Base-by-base conservation (phyloP, 1,284 basidiomycete genomes). In the Naganishia liquefaciens region DNA sequence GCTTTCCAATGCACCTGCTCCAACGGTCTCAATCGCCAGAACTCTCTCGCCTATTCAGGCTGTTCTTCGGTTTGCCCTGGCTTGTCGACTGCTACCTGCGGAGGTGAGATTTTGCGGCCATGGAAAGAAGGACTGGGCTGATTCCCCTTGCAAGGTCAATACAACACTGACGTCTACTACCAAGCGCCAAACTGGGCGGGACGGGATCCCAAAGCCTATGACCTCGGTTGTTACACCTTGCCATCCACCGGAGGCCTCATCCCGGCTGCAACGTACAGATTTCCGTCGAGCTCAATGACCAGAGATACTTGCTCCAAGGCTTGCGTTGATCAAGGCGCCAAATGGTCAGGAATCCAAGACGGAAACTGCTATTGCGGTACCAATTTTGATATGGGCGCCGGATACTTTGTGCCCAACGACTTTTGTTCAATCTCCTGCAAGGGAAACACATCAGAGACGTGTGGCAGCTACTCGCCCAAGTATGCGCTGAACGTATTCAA, bases 261-360 rank as follows among this genome's bases (percentile, higher is more conserved):
- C 21, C 33, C 33, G 25, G 28, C 42, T 25, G 40, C 55, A 2
- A 28, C 43, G 27, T 66, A 68, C 63, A 54, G 63, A 10, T 70
- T 61, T 67, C 63, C 63, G 9, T 64, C 68, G 27, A 27, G 19
- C 27, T n/a, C 62, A 15, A 71, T 73, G 69, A 72, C 73, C 0
- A 52, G 60, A 15, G 42, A 61, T 15, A 19, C 47, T 6, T 73
- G 72, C 53, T 42, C 51, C 2, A 39, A 62, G 4, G 53, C 67
- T 2, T 74, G 72, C 67, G 28, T 53, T 33, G 54, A 64, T 37
- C 40, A 68, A 10, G 63, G 66, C 13, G 70, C 68, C 53, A 51
- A 66, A 19, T 69, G 55, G 43, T 44, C 43, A 19, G 43, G 19
- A 27, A 67, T 70, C 27, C 68, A 67, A 57, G 63, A 63, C 21